These are phyloP conservation scores for Schizochytrium sp. DNA, from an alignment of 108 stramenopile genomes.

Conservation along the genomic window DNA sequence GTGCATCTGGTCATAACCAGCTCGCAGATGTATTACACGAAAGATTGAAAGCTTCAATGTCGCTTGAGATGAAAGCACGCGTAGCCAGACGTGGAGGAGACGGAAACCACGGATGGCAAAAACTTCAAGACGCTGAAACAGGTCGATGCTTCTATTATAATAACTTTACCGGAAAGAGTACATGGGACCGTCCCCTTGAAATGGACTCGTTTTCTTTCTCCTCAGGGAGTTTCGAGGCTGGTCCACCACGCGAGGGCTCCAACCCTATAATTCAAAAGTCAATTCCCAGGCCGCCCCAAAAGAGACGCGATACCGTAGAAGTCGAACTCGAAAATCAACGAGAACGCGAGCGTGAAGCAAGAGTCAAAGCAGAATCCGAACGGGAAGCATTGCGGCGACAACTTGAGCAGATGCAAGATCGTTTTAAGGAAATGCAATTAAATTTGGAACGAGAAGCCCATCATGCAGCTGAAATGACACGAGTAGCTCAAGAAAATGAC, in stretches of 20 bases:
- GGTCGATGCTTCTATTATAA: conserved; percentile 9
- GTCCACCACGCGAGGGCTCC: too few species aligned
- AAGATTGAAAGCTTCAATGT: neutral
- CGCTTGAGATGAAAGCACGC: neutral
- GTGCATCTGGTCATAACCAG: conserved; percentile 24
- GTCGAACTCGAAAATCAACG: too few species aligned
- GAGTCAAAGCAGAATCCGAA: neutral
- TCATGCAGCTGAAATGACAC: neutral
- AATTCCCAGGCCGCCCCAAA: too few species aligned
- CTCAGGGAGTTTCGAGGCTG: too few species aligned
- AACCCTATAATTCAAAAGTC: too few species aligned
- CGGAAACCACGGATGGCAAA: conserved; percentile 1
- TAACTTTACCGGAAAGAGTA: neutral
- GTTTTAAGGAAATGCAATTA: neutral
- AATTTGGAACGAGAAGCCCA: neutral
- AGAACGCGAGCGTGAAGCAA: neutral
- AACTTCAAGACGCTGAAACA: neutral
- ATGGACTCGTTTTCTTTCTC: neutral
- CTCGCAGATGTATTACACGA: conserved; percentile 37
- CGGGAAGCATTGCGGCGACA: neutral
- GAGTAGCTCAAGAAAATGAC: conserved; percentile 41
- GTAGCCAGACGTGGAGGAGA: neutral
- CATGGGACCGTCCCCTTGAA: neutral
- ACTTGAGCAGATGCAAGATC: neutral
- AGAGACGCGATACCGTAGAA: too few species aligned